These are phyloP conservation scores for Yamadazyma atlantica DNA, from an alignment of 1,139 yeast species.

Conservation along the genomic window DNA sequence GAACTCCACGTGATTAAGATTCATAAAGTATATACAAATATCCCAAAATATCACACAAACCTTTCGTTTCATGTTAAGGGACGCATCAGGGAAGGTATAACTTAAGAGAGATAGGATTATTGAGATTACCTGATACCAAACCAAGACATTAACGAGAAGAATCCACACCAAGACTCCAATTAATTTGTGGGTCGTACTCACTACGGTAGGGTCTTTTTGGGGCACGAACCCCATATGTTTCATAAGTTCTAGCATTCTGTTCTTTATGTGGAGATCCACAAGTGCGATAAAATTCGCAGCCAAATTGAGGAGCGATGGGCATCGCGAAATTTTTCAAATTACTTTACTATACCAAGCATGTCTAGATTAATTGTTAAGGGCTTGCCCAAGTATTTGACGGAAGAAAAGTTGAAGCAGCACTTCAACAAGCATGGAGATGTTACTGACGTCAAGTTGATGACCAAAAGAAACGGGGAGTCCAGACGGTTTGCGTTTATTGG, in stretches of 20 bases:
- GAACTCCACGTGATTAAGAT: constrained; percentile 36
- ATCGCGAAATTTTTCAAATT: constrained; percentile 8
- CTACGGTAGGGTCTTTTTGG: constrained; percentile 13
- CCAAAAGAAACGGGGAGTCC: constrained; percentile 78
- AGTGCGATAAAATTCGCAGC: no score
- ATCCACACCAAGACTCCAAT: constrained; percentile 20
- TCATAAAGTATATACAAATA: constrained; percentile 30
- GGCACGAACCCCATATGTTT: constrained; percentile 22
- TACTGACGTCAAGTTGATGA: constrained; percentile 86
- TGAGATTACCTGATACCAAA: constrained; percentile 29
- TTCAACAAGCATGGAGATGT: constrained; percentile 65
- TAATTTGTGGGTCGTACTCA: constrained; percentile 11
- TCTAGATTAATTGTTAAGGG: constrained; percentile 97
- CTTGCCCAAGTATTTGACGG: constrained; percentile 77
- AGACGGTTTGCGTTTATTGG: constrained; percentile 95
- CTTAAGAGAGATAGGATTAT: constrained; percentile 16
- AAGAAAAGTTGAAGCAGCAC: constrained; percentile 69
- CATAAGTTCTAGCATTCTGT: constrained; percentile 20
- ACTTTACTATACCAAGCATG: constrained; percentile 46
- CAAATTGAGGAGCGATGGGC: no score
- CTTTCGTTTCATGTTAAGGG: constrained; percentile 22
- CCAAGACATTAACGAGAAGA: constrained; percentile 15
- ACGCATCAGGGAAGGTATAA: constrained; percentile 28
- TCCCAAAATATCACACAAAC: constrained; percentile 36
- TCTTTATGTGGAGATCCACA: no score